phyloP scores from a whole-genome alignment of 1,139 yeast genomes.

The Neolecta irregularis region DNA sequence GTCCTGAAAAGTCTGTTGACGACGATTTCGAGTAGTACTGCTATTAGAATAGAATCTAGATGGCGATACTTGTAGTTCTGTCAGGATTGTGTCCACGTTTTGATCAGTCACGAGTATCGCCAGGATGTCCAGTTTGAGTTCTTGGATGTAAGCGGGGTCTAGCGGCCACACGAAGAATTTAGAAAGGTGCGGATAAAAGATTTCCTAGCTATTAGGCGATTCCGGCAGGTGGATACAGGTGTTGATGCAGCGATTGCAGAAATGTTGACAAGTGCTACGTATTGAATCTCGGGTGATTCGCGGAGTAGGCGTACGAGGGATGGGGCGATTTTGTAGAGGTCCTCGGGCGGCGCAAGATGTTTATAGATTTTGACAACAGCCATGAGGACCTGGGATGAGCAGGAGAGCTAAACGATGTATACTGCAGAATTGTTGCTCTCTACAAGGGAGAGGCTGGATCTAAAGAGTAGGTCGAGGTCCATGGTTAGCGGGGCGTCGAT shows the following conservation, averaged over 20 bases:
- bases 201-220: conserved; percentile 5
- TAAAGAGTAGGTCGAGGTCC: conserved; percentile 37
- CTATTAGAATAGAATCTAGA: background rate
- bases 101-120: conserved; percentile 39
- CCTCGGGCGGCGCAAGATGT: conserved; percentile 39
- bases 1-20: conserved; percentile 31
- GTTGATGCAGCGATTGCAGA: conserved; percentile 27
- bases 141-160: conserved; percentile 36
- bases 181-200: conserved; percentile 34
- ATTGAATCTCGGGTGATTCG: conserved; percentile 25
- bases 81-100: conserved; percentile 39
- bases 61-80: conserved; percentile 33
- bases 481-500: conserved; percentile 19
- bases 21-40: conserved; percentile 42
- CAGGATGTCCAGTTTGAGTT: conserved; percentile 48
- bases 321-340: conserved; percentile 30
- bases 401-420: conserved; percentile 1
- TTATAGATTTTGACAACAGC: conserved; percentile 42
- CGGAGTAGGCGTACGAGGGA: conserved; percentile 33
- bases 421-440: conserved; percentile 35
- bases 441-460: conserved; percentile 33
- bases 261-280: conserved; percentile 23
- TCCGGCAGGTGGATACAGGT: conserved; percentile 17
- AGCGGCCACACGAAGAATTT: conserved; percentile 46
- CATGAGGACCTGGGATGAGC: conserved; percentile 32